These are phyloP conservation scores for Malassezia restricta DNA, from an alignment of 1,284 basidiomycete species.

Conservation along the genomic window DNA sequence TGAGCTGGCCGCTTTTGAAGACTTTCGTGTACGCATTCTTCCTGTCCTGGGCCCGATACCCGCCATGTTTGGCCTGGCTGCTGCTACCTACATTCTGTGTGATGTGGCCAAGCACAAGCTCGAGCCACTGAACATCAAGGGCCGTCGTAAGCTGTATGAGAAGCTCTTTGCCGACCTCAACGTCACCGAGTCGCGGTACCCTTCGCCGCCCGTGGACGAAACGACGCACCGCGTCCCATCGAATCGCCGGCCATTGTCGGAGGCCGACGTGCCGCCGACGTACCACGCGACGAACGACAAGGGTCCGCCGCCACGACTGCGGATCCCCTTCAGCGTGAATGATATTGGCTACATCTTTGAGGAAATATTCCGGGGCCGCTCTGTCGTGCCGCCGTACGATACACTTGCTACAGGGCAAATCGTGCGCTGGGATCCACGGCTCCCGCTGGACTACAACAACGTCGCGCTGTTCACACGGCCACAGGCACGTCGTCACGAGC, in stretches of 20 bases:
- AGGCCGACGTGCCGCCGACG: constrained; percentile 9
- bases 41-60: constrained; percentile 60
- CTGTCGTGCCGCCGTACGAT: constrained; percentile 35
- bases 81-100: constrained; percentile 41
- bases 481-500: constrained; percentile 33
- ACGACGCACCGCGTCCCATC: neutral
- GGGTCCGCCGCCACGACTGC: constrained; percentile 14
- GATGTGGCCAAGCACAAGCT: constrained; percentile 34
- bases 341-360: constrained; percentile 39
- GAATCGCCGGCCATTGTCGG: neutral
- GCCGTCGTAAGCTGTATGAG: constrained; percentile 35
- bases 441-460: constrained; percentile 37
- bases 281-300: neutral
- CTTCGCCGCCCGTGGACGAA: constrained; percentile 10
- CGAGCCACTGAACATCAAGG: constrained; percentile 38
- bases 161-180: constrained; percentile 24
- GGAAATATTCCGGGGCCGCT: constrained; percentile 35
- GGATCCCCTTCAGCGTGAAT: constrained; percentile 36
- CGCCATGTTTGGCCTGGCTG: constrained; percentile 43
- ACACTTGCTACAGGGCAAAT: constrained; percentile 22
- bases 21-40: constrained; percentile 80
- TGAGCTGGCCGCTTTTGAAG: constrained; percentile 80
- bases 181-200: constrained; percentile 18
- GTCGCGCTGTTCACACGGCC: constrained; percentile 32
- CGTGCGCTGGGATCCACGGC: constrained; percentile 36